Evolutionary conservation across 1,284 basidiomycete genomes (phyloP).

Genomic region (Cutaneotrichosporon arboriforme): DNA sequence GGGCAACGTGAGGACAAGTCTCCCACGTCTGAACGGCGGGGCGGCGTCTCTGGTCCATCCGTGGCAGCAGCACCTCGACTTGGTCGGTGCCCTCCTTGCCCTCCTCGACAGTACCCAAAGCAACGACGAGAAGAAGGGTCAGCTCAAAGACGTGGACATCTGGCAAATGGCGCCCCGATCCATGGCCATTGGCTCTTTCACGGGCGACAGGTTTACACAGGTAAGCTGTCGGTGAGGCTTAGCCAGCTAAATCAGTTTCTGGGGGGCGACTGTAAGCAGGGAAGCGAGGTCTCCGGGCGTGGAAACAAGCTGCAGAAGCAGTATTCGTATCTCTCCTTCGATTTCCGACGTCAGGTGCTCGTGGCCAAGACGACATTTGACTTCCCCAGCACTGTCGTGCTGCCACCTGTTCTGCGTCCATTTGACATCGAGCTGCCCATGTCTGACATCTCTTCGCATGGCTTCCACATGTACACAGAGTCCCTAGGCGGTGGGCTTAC

Average conservation of each 20-base stretch:
- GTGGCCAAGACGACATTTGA: constrained; percentile 18
- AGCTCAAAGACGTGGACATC: neutral
- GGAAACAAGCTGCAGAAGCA: neutral
- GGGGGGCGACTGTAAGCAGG: neutral
- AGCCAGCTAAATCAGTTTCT: neutral
- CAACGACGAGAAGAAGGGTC: neutral
- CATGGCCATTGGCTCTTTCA: constrained; percentile 4
- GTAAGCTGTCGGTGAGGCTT: neutral
- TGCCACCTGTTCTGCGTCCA: constrained; percentile 32
- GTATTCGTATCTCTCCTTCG: constrained; percentile 35
- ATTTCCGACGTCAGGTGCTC: constrained; percentile 31
- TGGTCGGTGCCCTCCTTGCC: neutral
- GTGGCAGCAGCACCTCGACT: too few relatives aligned
- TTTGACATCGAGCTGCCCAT: constrained; percentile 39
- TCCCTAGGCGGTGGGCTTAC: neutral
- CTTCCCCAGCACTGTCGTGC: neutral
- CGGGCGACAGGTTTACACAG: neutral
- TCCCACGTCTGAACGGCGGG: too few relatives aligned
- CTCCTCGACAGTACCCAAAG: neutral
- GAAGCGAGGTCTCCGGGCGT: neutral
- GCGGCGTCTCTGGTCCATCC: too few relatives aligned
- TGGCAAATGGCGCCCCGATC: constrained; percentile 2
- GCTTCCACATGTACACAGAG: constrained; percentile 24
- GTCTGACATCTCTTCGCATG: constrained; percentile 35
- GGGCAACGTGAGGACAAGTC: too few relatives aligned